Percentiles rank a stretch among this genome's conserved stretches.
Evolutionary conservation across 768 basidiomycete genomes (phyloP).

Genomic region (Fomitopsis serialis): DNA sequence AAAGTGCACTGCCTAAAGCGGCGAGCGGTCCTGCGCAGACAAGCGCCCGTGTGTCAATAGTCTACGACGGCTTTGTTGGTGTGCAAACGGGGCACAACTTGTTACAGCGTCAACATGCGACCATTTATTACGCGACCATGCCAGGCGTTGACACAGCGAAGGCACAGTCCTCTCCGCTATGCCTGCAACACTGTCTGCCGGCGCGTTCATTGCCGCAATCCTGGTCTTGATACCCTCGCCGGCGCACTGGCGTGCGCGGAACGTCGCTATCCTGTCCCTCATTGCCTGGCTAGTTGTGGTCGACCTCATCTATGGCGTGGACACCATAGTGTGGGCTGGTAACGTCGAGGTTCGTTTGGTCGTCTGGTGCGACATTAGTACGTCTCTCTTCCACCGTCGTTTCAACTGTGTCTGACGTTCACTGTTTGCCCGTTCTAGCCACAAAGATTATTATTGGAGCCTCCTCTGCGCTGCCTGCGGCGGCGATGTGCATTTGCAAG

Average conservation of each 20-base stretch:
- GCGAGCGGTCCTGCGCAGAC: too few species aligned
- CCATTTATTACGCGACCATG: too few species aligned
- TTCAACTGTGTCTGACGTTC: conserved; percentile 5
- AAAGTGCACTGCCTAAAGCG: too few species aligned
- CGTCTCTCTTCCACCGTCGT: conserved; percentile 16
- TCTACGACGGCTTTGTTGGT: too few species aligned
- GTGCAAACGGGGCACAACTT: too few species aligned
- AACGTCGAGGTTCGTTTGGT: conserved; percentile 24
- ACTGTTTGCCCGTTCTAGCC: conserved; percentile 7
- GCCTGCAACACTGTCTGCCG: too few species aligned
- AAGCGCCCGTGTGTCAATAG: too few species aligned
- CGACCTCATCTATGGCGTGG: conserved; percentile 52
- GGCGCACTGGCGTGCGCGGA: conserved; percentile 61
- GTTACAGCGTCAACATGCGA: too few species aligned
- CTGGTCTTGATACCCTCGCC: conserved; percentile 43
- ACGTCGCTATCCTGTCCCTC: conserved; percentile 62
- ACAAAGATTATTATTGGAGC: conserved; percentile 16
- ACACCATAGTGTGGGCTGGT: conserved; percentile 57
- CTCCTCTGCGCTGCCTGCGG: conserved; percentile 24
- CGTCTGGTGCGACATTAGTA: conserved; percentile 79
- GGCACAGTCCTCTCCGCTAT: conserved; percentile 27
- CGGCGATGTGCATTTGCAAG: conserved; percentile 32
- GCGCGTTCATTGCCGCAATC: conserved; percentile 34
- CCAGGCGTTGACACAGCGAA: conserved; percentile 10
- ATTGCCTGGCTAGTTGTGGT: conserved; percentile 58